Base-by-base conservation (phyloP, 2,329 filamentous ascomycete genomes). In the Endothia cerciana region DNA sequence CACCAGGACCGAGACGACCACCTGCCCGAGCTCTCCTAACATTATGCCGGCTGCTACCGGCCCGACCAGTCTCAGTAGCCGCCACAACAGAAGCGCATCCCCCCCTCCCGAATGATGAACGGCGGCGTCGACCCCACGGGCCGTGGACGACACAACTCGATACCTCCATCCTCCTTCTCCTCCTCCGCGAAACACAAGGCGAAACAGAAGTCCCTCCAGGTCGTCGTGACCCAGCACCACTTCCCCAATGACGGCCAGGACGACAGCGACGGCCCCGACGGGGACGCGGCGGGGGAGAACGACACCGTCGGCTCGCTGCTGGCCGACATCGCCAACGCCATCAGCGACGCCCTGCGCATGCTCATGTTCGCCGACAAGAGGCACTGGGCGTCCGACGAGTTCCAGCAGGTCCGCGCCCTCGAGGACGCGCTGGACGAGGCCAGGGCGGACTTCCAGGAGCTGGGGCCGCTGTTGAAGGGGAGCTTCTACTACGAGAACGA, bases 361-460 rank as follows among this genome's bases (percentile, higher is more conserved):
- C 77, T 88, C 72, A 79, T 79, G 76, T 80, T 85, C 70, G 81
- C 85, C 71, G 85, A 88, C 74, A 87, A 87, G 76, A 80, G 81
- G 55, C 81, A 83, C 68, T 88, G 86, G 86, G 83, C 82, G 0
- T 77, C 79, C 28, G 85, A 87, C 78, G 85, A 88, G 77, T 82
- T 85, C 72, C 85, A 87, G 72, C 86, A 88, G 77, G 74, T 83
- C 65, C 82, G 81, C 65, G 81, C 83, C 59, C 78, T 88, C 63
- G 82, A 87, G 71, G 77, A 80, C 43, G 78, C 81, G n/a, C 78
- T 88, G 61, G 84, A 87, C 72, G 84, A 87, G 70, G 86, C 86
- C 64, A 85, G 83, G 75, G 82, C 80, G 73, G 85, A 88, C 75
- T 88, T 87, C 69, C 85, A 88, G 76, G 81, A 85, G 71, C 77